Evolutionary conservation across 805 yeast species (phyloP).

Genomic region (Metschnikowia chrysomelidarum): DNA sequence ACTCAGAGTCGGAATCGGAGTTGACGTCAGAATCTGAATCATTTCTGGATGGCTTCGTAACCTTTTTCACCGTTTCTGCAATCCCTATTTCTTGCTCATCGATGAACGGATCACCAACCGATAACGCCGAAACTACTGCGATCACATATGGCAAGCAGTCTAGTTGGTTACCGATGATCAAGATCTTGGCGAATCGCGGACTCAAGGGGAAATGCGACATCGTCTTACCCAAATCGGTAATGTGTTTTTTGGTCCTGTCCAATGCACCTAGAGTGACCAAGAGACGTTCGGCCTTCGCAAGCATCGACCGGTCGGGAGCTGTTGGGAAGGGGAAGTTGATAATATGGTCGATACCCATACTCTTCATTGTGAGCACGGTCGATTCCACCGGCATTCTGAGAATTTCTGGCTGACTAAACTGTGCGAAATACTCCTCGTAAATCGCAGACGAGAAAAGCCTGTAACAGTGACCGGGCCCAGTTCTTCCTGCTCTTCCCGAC

Average conservation of each 20-base stretch:
- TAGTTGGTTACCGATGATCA: conserved; percentile 82
- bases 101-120: conserved; percentile 91
- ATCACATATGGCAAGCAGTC: conserved; percentile 85
- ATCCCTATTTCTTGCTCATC: conserved; percentile 73
- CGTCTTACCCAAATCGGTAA: conserved; percentile 77
- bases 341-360: conserved; percentile 92
- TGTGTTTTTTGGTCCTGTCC: conserved; percentile 43
- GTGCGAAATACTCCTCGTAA: conserved; percentile 78
- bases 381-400: conserved; percentile 95
- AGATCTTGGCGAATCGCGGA: conserved; percentile 90
- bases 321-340: conserved; percentile 96
- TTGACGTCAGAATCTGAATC: conserved; percentile 18
- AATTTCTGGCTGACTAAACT: conserved; percentile 87
- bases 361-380: conserved; percentile 91
- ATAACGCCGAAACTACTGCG: conserved; percentile 85
- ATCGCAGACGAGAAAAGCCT: conserved; percentile 91
- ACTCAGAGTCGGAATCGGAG: conserved; percentile 37
- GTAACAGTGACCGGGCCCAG: conserved; percentile 98
- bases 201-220: conserved; percentile 92
- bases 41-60: conserved; percentile 11
- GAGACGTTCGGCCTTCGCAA: conserved; percentile 64
- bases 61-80: conserved; percentile 12
- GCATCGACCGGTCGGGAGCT: conserved; percentile 66
- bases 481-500: conserved; percentile 96
- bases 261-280: conserved; percentile 79